Base-by-base conservation (phyloP, 331 rosid species). In the Acacia concinna region DNA sequence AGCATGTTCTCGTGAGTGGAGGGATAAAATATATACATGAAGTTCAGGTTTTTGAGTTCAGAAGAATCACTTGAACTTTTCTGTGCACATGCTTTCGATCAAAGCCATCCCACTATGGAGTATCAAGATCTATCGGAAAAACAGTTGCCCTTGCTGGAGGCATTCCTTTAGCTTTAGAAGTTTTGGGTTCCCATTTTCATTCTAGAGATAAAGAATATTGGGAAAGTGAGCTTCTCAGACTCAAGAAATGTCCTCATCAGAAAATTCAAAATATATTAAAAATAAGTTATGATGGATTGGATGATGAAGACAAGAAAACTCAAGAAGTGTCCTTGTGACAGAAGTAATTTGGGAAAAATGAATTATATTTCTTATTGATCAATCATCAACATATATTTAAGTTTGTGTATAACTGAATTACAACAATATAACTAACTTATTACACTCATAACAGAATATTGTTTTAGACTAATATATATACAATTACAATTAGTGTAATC, bases 211-310 rank as follows among this genome's bases (percentile, higher is more conserved):
- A 31, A 20, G 27, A 18, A 1, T 79, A 54, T 8, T 59, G 74
- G 78, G 8, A 73, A 1, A 72, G 78, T 20, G 46, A n/a, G 0
- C 41, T 72, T 0, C n/a, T n/a, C n/a, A n/a, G n/a, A n/a, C n/a
- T n/a, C n/a, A n/a, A n/a, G n/a, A n/a, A n/a, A n/a, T n/a, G n/a
- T n/a, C n/a, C n/a, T n/a, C n/a, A n/a, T n/a, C n/a, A 2, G 18
- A 2, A 64, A 64, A 28, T 5, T 62, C 74, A 27, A 6, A 27
- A 35, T 3, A 52, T 73, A 25, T 18, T 81, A 0, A 7, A 34
- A 28, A 23, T 81, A 3, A 67, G 82, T 13, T 83, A 31, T 54
- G 40, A 73, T 34, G 68, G 52, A 57, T 4, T 83, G 23, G 43
- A 54, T 0, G 0, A 0, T 32, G 2, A 1, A 0, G 34, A 34